These are phyloP conservation scores for Candida boleticola DNA, from an alignment of 805 yeast genomes.

Conservation along the genomic window DNA sequence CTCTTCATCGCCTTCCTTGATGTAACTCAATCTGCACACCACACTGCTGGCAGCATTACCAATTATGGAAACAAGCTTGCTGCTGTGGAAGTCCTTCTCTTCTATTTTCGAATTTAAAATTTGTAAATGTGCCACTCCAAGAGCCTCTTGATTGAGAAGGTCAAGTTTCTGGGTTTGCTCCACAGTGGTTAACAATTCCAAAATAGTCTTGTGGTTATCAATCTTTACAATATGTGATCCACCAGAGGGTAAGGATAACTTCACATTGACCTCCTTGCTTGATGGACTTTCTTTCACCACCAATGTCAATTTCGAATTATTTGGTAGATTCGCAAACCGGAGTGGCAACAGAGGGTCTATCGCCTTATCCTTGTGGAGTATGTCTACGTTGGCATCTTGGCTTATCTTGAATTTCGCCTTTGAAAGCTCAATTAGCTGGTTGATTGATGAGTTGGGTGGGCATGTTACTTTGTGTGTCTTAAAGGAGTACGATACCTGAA, in stretches of 20 bases:
- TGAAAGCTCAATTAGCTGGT: conserved; percentile 21
- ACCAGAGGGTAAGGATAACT: conserved; percentile 10
- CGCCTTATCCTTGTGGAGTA: conserved; percentile 25
- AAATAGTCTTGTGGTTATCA: conserved; percentile 12
- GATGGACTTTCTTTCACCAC: background rate
- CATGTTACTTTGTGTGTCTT: conserved; percentile 27
- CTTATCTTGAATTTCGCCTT: conserved; percentile 26
- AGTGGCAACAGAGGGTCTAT: conserved; percentile 33
- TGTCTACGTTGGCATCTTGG: conserved; percentile 9
- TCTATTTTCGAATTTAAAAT: conserved; percentile 14
- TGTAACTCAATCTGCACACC: conserved; percentile 23
- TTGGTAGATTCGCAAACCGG: conserved; percentile 29
- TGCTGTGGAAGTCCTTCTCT: conserved; percentile 8
- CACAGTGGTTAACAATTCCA: conserved; percentile 19
- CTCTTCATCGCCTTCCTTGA: conserved; percentile 4
- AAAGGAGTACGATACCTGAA: conserved; percentile 23
- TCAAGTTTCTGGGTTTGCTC: conserved; percentile 15
- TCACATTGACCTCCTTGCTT: conserved; percentile 14
- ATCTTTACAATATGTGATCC: conserved; percentile 9
- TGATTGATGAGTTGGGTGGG: conserved; percentile 23
- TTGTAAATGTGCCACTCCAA: conserved; percentile 10
- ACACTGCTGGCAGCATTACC: conserved; percentile 20
- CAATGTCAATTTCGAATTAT: conserved; percentile 29
- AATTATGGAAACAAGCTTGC: conserved; percentile 15
- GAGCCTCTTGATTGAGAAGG: conserved; percentile 2